Percentiles rank a stretch among this genome's conserved stretches.
These are phyloP conservation scores for Nakaseomyces uthaithaninus DNA, from an alignment of 1,139 yeast genomes.

Conservation along the genomic window DNA sequence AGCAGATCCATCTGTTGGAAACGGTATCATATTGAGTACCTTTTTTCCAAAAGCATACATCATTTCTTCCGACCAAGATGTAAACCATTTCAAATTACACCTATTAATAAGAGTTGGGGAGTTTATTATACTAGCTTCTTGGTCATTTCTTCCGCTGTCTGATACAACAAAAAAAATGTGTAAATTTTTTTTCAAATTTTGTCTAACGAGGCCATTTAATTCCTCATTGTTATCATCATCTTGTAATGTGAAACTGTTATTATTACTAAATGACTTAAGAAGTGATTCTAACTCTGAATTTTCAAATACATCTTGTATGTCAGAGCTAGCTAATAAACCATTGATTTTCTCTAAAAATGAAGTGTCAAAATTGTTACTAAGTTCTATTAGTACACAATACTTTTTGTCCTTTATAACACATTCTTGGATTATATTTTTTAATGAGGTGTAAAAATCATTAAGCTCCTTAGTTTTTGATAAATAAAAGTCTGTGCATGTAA, in stretches of 20 bases:
- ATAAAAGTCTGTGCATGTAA: conserved; percentile 50
- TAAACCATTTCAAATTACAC: conserved; percentile 78
- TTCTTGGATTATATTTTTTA: conserved; percentile 46
- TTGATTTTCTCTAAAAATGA: conserved; percentile 88
- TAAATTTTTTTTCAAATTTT: conserved; percentile 58
- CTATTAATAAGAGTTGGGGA: conserved; percentile 91
- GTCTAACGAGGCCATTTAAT: conserved; percentile 64
- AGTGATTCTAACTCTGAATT: conserved; percentile 58
- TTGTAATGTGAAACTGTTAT: conserved; percentile 55
- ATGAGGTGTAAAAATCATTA: conserved; percentile 56
- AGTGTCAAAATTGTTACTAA: conserved; percentile 66
- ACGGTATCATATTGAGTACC: background rate
- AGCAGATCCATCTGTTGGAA: background rate
- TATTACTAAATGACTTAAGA: conserved; percentile 51
- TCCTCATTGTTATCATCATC: conserved; percentile 40
- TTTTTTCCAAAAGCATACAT: background rate
- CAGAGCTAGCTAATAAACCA: conserved; percentile 83
- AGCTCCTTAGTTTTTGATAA: conserved; percentile 51
- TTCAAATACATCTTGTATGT: conserved; percentile 81
- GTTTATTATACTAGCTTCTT: conserved; percentile 43
- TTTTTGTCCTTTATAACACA: conserved; percentile 52
- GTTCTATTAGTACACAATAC: conserved; percentile 71
- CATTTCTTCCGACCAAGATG: background rate
- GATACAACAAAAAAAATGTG: conserved; percentile 79
- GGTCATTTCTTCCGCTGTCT: conserved; percentile 39